These are phyloP conservation scores for Astraeus odoratus DNA, from an alignment of 768 basidiomycete species.

Conservation along the genomic window DNA sequence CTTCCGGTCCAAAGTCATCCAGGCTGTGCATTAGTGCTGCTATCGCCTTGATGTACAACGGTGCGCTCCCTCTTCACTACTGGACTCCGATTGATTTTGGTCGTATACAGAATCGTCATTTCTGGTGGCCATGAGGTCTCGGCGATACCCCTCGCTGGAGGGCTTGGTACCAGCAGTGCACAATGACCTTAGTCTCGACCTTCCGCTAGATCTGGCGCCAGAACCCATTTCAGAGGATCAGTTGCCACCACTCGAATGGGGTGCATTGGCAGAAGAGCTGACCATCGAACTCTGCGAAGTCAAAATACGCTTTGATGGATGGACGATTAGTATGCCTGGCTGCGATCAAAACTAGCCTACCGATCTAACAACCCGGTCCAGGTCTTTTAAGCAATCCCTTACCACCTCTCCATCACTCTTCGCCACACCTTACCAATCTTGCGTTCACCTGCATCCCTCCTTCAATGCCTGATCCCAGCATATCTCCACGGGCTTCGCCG, in stretches of 20 bases:
- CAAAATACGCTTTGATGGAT: conserved; percentile 41
- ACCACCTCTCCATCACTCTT: conserved; percentile 35
- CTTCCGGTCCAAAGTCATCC: conserved; percentile 31
- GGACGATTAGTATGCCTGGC: conserved; percentile 33
- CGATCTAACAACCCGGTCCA: conserved; percentile 14
- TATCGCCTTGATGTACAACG: conserved; percentile 54
- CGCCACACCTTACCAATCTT: conserved; percentile 35
- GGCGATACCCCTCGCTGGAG: conserved; percentile 37
- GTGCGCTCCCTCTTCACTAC: conserved; percentile 23
- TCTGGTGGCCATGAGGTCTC: conserved; percentile 57
- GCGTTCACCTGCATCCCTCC: conserved; percentile 39
- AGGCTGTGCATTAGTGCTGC: conserved; percentile 51
- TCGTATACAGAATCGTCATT: conserved; percentile 43
- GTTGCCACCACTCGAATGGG: conserved; percentile 33
- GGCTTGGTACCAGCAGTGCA: conserved; percentile 19
- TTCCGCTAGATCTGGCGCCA: conserved; percentile 20
- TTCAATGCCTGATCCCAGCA: conserved; percentile 18
- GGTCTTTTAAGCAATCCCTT: conserved; percentile 39
- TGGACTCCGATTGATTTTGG: not conserved
- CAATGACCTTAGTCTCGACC: conserved; percentile 37
- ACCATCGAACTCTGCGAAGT: conserved; percentile 58
- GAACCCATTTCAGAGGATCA: conserved; percentile 17
- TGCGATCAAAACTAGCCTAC: conserved; percentile 3
- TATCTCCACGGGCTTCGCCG: conserved; percentile 20
- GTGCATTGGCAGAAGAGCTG: conserved; percentile 53